phyloP scores from a whole-genome alignment of 2,329 filamentous ascomycete species.

The Aureobasidium sp. region DNA sequence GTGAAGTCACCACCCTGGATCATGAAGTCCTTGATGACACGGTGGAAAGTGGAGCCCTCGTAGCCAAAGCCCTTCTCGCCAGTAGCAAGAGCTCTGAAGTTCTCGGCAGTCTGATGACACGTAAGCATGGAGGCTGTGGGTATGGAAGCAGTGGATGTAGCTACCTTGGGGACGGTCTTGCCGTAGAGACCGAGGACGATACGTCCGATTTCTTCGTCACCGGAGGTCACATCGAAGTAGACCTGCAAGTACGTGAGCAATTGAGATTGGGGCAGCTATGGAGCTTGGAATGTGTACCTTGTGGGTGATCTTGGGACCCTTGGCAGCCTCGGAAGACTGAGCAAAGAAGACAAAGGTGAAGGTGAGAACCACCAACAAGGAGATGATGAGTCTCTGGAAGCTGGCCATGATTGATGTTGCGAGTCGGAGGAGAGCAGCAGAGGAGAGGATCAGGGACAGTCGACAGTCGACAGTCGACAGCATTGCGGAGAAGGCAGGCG shows the following conservation, averaged over 20 bases:
- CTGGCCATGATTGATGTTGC: constrained; percentile 56
- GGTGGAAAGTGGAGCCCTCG: constrained; percentile 75
- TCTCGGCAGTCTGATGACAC: constrained; percentile 50
- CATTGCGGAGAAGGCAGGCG: not conserved
- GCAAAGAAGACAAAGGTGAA: constrained; percentile 67
- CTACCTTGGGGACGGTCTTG: constrained; percentile 71
- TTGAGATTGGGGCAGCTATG: not conserved
- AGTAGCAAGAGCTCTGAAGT: constrained; percentile 72
- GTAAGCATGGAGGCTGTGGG: not conserved
- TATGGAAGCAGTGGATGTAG: not conserved
- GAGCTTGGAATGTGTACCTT: constrained; percentile 48
- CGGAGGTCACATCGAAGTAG: constrained; percentile 76
- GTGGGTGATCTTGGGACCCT: constrained; percentile 87
- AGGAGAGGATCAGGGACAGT: not conserved
- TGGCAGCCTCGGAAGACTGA: constrained; percentile 63
- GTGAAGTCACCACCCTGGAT: constrained; percentile 89
- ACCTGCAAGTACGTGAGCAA: constrained; percentile 35
- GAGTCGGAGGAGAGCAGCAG: constrained; percentile 1
- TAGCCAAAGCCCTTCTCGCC: constrained; percentile 84
- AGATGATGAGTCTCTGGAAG: constrained; percentile 60
- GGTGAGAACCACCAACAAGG: constrained; percentile 67
- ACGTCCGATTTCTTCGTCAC: constrained; percentile 63
- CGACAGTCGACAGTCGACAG: not conserved
- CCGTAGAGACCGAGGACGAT: constrained; percentile 79
- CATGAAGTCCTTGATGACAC: constrained; percentile 86